phyloP scores from a whole-genome alignment of 305 asterid genomes.

The Rubia peregrina region DNA sequence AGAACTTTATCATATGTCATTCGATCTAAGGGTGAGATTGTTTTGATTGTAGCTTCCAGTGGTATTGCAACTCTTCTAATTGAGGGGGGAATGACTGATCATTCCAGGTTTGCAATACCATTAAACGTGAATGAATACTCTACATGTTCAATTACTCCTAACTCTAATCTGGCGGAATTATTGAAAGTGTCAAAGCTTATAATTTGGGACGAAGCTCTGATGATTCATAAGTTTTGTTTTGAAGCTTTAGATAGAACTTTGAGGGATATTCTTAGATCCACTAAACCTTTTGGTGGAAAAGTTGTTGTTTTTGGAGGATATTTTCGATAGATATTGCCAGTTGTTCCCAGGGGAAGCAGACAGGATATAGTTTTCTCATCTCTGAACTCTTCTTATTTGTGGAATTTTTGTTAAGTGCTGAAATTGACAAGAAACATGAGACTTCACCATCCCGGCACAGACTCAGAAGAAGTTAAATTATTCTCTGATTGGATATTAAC shows the following conservation, averaged over 20 bases:
- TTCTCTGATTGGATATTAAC: background rate
- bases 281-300: background rate
- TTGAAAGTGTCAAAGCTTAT: background rate
- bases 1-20: background rate
- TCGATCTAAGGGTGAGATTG: conserved; percentile 1
- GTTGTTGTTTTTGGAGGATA: background rate
- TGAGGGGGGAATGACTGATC: background rate
- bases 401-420: background rate
- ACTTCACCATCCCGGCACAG: background rate
- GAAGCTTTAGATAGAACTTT: background rate
- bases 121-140: background rate
- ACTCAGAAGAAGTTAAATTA: background rate
- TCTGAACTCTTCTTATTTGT: background rate
- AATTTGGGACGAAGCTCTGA: conserved; percentile 1
- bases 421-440: background rate
- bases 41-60: background rate
- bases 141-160: background rate
- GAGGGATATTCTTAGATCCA: background rate
- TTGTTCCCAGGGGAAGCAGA: background rate
- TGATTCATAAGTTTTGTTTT: background rate
- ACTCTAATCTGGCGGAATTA: background rate
- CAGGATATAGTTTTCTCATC: background rate
- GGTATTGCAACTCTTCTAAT: background rate
- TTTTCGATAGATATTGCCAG: background rate
- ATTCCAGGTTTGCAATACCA: conserved; percentile 8